Conservation (phyloP, 2,329 filamentous ascomycete species). For the Arthrobotrys sinensis region DNA sequence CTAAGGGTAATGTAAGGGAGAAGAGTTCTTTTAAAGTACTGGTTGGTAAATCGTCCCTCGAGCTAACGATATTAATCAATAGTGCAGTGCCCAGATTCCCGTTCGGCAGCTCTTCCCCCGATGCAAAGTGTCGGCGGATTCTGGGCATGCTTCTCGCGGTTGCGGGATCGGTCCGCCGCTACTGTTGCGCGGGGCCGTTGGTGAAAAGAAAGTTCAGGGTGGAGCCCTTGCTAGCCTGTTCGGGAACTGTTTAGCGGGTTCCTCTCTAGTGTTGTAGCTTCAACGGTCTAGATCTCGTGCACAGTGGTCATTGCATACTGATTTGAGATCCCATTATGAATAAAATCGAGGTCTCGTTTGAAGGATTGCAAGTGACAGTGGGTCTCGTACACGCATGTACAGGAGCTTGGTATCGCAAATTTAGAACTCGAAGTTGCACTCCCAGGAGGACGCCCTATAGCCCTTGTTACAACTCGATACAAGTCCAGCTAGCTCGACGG, state of each 20-base stretch:
- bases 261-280: conserved; percentile 10
- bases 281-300: conserved; percentile 25
- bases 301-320: neutral
- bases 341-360: neutral
- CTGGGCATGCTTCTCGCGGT: conserved; percentile 31
- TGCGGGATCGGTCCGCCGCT: conserved; percentile 59
- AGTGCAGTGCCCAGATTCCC: conserved; percentile 47
- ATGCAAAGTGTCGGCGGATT: conserved; percentile 26
- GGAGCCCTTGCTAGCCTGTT: conserved; percentile 35
- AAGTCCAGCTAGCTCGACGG: conserved; percentile 21
- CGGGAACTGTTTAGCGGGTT: conserved; percentile 31
- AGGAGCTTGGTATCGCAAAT: neutral
- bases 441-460: neutral
- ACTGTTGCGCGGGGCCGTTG: conserved; percentile 33
- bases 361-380: neutral
- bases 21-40: conserved; percentile 42
- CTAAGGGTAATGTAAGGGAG: conserved; percentile 22
- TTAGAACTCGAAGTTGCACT: neutral
- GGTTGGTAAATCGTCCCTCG: neutral
- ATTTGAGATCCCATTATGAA: conserved; percentile 1
- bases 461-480: conserved; percentile 20
- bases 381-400: conserved; percentile 3
- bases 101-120: conserved; percentile 31
- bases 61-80: conserved; percentile 49
- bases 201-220: conserved; percentile 30